Evolutionary conservation across 2,329 filamentous ascomycete species (phyloP), one percentile per base, ranked within the genome.

Genomic region (Tricladium varicosporioides): DNA sequence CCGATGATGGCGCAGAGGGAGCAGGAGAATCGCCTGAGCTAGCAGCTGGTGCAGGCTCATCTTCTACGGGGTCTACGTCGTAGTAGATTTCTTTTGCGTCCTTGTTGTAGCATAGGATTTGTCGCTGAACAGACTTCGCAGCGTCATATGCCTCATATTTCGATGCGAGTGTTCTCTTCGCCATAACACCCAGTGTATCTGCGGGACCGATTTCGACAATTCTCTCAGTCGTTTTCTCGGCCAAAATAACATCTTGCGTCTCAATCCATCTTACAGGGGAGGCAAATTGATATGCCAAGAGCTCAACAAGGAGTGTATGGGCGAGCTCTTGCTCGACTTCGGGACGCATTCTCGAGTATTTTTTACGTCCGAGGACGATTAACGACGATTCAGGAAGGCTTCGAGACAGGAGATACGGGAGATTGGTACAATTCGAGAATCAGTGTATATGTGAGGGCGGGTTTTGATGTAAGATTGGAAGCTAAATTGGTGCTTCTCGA

Each of bases 71-170:
- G 70, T 99, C 94, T 46, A 96, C 92, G 72, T 97, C 93, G 76
- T 99, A 99, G 80, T 99, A 99, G 64, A 99, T 99, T 75, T 99
- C 94, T 75, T 97, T 97, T 56, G 92, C 89, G 71, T 99, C 94
- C 76, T 99, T 99, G 81, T 96, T 97, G 80, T 97, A 99, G 81
- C 94, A 97, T 56, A 99, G 84, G 72, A 99, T 97, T 75, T 97
- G 93, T 73, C 94, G 86, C 77, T 97, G 92, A 45, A 97, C 88
- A 7, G 93, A 97, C 70, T 93, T 93, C 60, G 94, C 94, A 56
- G 94, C 94, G 76, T 99, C 94, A 76, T 97, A 96, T 62, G 93
- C 92, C 80, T 99, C 94, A 75, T 97, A 99, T 77, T 97, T 97
- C 72, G 92, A 92, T 60, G 92, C 91, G 61, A 99, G 78, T 53